Percentiles rank a stretch among this genome's conserved stretches.
These are phyloP conservation scores for Elongisporangium undulatum DNA, from an alignment of 352 stramenopile genomes.

Conservation along the genomic window DNA sequence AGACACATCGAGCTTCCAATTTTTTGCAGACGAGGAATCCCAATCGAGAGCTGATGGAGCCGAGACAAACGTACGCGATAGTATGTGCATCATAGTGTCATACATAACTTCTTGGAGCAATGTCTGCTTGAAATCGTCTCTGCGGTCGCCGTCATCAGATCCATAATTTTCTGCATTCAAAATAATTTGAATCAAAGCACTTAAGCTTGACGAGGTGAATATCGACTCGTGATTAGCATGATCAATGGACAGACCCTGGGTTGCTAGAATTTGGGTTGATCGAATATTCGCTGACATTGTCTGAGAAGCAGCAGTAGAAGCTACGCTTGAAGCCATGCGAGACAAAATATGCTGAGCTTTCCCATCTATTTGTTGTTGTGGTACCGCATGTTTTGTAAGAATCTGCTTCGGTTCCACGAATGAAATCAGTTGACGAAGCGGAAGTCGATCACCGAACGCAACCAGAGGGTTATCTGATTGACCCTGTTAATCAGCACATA, in stretches of 20 bases:
- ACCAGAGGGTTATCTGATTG: constrained; percentile 38
- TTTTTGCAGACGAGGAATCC: constrained; percentile 38
- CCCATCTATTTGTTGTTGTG: constrained; percentile 16
- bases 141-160: background rate
- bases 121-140: constrained; percentile 3
- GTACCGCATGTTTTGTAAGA: constrained; percentile 2
- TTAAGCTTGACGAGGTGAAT: background rate
- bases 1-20: constrained; percentile 32
- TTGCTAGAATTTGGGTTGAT: constrained; percentile 47
- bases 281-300: constrained; percentile 52
- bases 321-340: constrained; percentile 39
- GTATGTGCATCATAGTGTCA: constrained; percentile 75
- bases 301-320: constrained; percentile 25
- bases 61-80: constrained; percentile 56
- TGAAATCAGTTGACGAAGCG: constrained; percentile 67
- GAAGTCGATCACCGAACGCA: constrained; percentile 53
- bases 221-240: constrained; percentile 6
- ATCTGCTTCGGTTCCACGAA: constrained; percentile 24
- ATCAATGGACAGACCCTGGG: constrained; percentile 48
- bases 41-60: constrained; percentile 28
- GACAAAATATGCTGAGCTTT: constrained; percentile 65
- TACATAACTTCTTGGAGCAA: constrained; percentile 65
- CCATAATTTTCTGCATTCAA: background rate
- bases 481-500: constrained; percentile 4
- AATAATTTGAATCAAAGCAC: constrained; percentile 1